Evolutionary conservation across 2,329 filamentous ascomycete genomes (phyloP).

Genomic region (Fusarium solani-melongenae): DNA sequence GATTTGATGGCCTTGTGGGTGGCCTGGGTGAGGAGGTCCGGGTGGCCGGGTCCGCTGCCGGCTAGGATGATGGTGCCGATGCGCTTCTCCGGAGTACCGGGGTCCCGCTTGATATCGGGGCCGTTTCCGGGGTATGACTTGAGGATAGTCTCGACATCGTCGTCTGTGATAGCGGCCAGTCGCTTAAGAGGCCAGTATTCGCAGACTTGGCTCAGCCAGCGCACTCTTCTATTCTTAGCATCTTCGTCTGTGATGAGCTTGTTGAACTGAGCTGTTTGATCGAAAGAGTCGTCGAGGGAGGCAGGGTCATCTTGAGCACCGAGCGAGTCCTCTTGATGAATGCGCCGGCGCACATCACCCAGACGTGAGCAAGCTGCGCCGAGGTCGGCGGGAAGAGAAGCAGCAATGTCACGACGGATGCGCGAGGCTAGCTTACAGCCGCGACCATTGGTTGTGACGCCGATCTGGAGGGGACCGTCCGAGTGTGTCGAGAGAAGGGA

Average conservation of each 20-base stretch:
- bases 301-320: constrained; percentile 61
- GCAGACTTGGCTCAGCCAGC: constrained; percentile 96
- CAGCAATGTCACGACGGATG: constrained; percentile 87
- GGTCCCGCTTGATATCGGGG: constrained; percentile 36
- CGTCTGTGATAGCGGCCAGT: constrained; percentile 81
- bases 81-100: constrained; percentile 39
- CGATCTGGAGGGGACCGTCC: constrained; percentile 92
- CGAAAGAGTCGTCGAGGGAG: constrained; percentile 71
- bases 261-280: constrained; percentile 88
- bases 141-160: constrained; percentile 82
- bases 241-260: constrained; percentile 81
- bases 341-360: constrained; percentile 75
- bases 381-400: constrained; percentile 79
- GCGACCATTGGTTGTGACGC: constrained; percentile 93
- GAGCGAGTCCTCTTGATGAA: constrained; percentile 76
- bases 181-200: constrained; percentile 96
- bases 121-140: constrained; percentile 68
- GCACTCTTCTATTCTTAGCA: constrained; percentile 81
- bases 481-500: constrained; percentile 88
- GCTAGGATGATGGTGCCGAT: constrained; percentile 85
- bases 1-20: constrained; percentile 80
- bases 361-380: constrained; percentile 82
- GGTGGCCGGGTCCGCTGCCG: constrained; percentile 92
- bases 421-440: constrained; percentile 94
- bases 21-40: constrained; percentile 87